Percentiles rank a stretch among this genome's conserved stretches.
Conservation (phyloP, 176 grass and related monocot species). For the Oryza glaberrima region DNA sequence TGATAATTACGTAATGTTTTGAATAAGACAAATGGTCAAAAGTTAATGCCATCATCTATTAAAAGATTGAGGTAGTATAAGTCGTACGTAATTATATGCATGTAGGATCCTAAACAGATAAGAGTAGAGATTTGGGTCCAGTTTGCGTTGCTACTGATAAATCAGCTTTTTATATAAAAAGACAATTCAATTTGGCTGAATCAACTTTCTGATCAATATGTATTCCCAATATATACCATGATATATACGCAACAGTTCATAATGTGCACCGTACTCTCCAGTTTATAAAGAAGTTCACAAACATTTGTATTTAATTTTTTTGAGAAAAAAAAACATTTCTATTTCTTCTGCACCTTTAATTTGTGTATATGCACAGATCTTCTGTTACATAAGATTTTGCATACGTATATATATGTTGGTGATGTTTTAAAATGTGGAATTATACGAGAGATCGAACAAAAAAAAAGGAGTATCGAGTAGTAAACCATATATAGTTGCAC, state of each 20-base stretch:
- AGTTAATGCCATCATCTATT: too few species aligned
- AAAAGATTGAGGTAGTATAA: too few species aligned
- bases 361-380: not conserved
- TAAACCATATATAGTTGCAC: not conserved
- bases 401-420: not conserved
- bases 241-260: not conserved
- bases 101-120: not conserved
- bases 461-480: not conserved
- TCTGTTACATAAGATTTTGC: not conserved
- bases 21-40: too few species aligned
- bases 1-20: too few species aligned
- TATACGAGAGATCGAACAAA: not conserved
- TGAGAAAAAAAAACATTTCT: too few species aligned
- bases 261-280: not conserved
- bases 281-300: not conserved
- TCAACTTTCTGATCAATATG: not conserved
- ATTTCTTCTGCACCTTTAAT: too few species aligned
- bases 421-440: not conserved
- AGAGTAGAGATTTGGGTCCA: not conserved
- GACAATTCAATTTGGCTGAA: not conserved
- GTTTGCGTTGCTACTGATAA: not conserved
- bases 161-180: not conserved
- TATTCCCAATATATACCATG: not conserved
- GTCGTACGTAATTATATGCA: too few species aligned
- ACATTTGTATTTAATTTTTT: not conserved